Evolutionary conservation across 352 stramenopile species (phyloP), one percentile per base, ranked within the genome.

Genomic region (Elongisporangium senticosum): DNA sequence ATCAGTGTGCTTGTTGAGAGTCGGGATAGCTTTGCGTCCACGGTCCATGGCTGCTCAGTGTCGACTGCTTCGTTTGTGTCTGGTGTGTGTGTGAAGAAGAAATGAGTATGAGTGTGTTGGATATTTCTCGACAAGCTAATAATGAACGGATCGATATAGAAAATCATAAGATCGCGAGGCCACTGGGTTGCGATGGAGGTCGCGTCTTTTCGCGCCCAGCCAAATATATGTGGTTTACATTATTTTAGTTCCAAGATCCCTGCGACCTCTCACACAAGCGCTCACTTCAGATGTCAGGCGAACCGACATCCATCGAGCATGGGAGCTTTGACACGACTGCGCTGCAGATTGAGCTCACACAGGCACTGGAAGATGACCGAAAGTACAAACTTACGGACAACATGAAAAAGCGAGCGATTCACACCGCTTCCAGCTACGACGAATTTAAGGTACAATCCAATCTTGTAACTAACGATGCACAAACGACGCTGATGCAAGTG

Each of bases 331-430:
- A 95, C 64, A 93, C 83, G 43, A 64, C 71, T 7, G 76, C 76
- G 43, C 65, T 95, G 53, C 77, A 95, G 61, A 61, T 86, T 49
- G 84, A 95, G 60, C 55, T 95, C 28, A 72, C 70, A 0, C 68
- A 77, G 54, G 80, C 86, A 47, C 70, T 95, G 2, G 83, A 95
- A 53, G 83, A 90, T 19, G 84, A 94, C 48, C 82, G 86, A 48
- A 56, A 89, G 21, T 95, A 95, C 67, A 91, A 90, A 58, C 71
- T 86, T 40, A 95, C 86, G 0, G 86, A 95, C 67, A 79, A 61
- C 49, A 90, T 90, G 78, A 95, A 95, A 68, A 95, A 95, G 63
- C 86, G 84, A 4, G 86, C 86, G 51, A 95, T 94, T 62, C 84
- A 93, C 62, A 92, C 83, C 0, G 84, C 86, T 2, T 64, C 71